These are phyloP conservation scores for Populus tremula DNA, from an alignment of 345 rosid genomes.

Conservation along the genomic window DNA sequence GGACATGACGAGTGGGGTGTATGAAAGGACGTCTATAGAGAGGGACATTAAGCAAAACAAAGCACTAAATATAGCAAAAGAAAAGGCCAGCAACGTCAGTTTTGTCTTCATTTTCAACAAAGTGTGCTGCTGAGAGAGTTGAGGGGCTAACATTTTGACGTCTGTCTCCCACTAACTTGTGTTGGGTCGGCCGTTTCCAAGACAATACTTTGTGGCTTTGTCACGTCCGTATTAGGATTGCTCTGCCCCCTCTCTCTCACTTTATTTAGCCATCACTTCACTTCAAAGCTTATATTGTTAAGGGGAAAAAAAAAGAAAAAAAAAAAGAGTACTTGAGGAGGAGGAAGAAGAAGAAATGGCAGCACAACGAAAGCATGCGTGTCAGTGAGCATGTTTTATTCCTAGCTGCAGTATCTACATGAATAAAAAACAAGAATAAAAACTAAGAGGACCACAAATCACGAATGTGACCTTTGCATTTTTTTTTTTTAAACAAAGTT, in stretches of 20 bases:
- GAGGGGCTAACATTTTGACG: constrained; percentile 11
- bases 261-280: neutral
- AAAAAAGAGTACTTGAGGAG: no score
- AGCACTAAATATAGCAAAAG: constrained; percentile 10
- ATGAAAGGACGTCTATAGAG: neutral
- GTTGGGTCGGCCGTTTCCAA: constrained; percentile 39
- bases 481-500: neutral
- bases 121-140: neutral
- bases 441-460: neutral
- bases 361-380: no score
- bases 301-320: no score
- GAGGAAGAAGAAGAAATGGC: no score
- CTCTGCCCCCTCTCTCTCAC: neutral
- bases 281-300: neutral
- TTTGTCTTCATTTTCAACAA: constrained; percentile 21
- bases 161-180: constrained; percentile 44
- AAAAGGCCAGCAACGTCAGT: constrained; percentile 30
- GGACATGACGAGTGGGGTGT: neutral
- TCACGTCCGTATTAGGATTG: constrained; percentile 11
- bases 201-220: constrained; percentile 34
- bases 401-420: no score
- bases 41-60: neutral
- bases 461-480: neutral
- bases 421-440: neutral
- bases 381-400: no score